These are phyloP conservation scores for Phalaenopsis hybrid DNA, from an alignment of 116 monocot species.

Conservation along the genomic window DNA sequence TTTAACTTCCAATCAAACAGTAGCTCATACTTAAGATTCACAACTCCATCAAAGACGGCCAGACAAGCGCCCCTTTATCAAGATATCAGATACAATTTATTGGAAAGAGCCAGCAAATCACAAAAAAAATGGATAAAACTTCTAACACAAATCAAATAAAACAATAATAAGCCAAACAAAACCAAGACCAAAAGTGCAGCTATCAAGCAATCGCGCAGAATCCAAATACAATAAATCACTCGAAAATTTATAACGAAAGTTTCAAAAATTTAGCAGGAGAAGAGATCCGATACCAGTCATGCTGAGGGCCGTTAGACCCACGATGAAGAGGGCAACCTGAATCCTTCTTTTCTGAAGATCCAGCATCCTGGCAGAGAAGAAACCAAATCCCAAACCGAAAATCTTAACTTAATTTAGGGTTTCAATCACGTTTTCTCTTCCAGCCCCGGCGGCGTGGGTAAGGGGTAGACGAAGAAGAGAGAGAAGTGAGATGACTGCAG, in stretches of 20 bases:
- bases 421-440: not conserved
- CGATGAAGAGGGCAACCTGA: constrained; percentile 48
- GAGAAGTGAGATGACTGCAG: no score
- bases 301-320: constrained; percentile 48
- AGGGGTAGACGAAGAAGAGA: not conserved
- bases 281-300: constrained; percentile 44
- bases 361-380: constrained; percentile 22
- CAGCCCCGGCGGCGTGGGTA: not conserved
- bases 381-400: constrained; percentile 1
- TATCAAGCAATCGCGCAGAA: not conserved
- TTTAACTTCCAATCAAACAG: no score
- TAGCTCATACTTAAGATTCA: no score
- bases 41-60: no score
- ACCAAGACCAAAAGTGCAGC: not conserved
- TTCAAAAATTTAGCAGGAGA: not conserved
- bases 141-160: not conserved
- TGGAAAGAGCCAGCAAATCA: no score
- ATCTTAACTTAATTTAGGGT: not conserved
- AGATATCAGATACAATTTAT: no score
- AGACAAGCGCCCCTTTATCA: no score
- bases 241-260: not conserved
- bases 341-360: constrained; percentile 53
- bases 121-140: no score
- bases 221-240: not conserved
- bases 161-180: not conserved